Conservation (phyloP, 257 asterid species). For the Catharanthus roseus region DNA sequence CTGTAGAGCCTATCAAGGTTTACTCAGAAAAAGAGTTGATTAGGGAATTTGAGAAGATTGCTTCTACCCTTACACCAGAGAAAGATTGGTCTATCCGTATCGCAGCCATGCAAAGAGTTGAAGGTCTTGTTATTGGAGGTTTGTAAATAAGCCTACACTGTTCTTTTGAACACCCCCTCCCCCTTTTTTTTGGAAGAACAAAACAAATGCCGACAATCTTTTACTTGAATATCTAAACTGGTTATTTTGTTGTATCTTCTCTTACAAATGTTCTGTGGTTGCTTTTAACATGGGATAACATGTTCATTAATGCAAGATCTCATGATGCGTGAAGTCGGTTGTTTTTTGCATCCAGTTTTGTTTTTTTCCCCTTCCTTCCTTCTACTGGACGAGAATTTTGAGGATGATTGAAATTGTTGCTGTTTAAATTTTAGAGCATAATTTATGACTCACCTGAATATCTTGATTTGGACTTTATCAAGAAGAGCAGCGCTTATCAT, state of each 20-base stretch:
- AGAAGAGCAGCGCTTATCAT: neutral
- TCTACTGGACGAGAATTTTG: neutral
- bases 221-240: neutral
- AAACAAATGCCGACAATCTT: neutral
- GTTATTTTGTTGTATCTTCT: neutral
- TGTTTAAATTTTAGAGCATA: neutral
- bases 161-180: conserved; percentile 1
- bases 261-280: neutral
- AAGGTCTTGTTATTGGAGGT: conserved; percentile 96
- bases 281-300: neutral
- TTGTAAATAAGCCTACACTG: conserved; percentile 20
- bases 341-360: neutral
- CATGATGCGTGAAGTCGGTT: neutral
- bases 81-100: conserved; percentile 97
- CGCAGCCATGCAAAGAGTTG: conserved; percentile 95
- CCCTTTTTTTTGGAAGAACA: neutral
- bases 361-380: neutral
- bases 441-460: neutral
- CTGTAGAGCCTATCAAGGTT: conserved; percentile 89
- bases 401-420: too few relatives aligned
- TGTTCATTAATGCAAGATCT: neutral
- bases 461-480: neutral
- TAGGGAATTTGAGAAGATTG: conserved; percentile 93
- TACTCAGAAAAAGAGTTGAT: conserved; percentile 92
- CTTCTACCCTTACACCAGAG: conserved; percentile 87